Percentiles rank a stretch among this genome's conserved stretches.
These are phyloP conservation scores for Ceratocystis harringtonii DNA, from an alignment of 2,329 filamentous ascomycete genomes.

Conservation along the genomic window DNA sequence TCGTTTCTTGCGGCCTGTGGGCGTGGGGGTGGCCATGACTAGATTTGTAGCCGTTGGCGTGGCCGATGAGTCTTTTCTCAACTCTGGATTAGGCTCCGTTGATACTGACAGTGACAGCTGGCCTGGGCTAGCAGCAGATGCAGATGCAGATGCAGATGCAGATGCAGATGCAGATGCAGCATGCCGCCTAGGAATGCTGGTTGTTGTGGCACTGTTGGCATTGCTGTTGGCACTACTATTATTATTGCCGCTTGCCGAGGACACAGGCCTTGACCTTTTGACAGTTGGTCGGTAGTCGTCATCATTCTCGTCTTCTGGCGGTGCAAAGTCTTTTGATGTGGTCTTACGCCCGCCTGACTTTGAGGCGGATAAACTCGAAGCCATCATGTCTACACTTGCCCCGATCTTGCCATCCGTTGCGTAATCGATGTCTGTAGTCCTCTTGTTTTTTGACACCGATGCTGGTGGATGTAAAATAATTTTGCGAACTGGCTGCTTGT, in stretches of 20 bases:
- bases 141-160: constrained; percentile 8
- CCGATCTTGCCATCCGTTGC: constrained; percentile 4
- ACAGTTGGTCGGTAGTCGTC: constrained; percentile 11
- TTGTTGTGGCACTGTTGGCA: constrained; percentile 17
- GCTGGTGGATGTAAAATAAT: constrained; percentile 33
- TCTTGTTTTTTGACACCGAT: constrained; percentile 20
- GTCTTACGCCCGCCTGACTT: constrained; percentile 8
- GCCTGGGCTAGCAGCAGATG: constrained; percentile 1
- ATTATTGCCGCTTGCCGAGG: constrained; percentile 6
- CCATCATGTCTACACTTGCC: constrained; percentile 20
- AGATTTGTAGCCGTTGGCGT: constrained; percentile 7
- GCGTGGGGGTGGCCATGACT: neutral
- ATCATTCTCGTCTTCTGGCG: constrained; percentile 6
- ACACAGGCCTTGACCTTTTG: constrained; percentile 8
- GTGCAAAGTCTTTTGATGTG: constrained; percentile 1
- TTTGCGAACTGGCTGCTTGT: constrained; percentile 25
- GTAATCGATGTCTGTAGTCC: neutral
- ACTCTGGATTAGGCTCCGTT: neutral
- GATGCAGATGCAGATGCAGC: constrained; percentile 7
- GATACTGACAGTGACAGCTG: neutral
- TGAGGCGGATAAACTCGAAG: neutral
- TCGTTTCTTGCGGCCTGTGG: constrained; percentile 5
- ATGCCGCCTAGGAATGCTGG: neutral
- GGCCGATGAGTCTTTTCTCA: neutral
- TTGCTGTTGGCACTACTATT: constrained; percentile 18